phyloP scores from a whole-genome alignment of 805 yeast genomes.

The Metschnikowia proteae region DNA sequence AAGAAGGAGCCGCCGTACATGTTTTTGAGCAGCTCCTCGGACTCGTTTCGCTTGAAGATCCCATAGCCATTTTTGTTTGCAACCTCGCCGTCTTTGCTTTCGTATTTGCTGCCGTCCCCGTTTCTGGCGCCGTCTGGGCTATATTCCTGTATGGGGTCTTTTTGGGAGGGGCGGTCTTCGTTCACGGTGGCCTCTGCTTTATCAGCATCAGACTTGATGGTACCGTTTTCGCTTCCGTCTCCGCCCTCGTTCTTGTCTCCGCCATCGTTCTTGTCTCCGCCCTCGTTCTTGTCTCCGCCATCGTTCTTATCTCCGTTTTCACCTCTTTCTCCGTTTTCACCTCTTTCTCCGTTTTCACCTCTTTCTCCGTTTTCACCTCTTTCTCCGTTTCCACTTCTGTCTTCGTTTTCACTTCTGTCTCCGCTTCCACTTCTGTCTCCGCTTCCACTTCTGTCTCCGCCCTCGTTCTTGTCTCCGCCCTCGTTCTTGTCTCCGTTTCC shows the following conservation, averaged over 20 bases:
- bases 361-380: background rate
- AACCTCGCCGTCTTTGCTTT: too few species aligned
- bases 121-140: background rate
- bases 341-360: too few species aligned
- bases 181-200: too few species aligned
- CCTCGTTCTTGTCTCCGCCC: background rate
- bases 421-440: background rate
- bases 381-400: background rate
- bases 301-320: too few species aligned
- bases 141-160: background rate
- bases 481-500: background rate
- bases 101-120: background rate
- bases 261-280: too few species aligned
- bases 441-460: background rate
- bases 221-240: background rate
- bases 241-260: too few species aligned
- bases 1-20: conserved; percentile 42
- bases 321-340: too few species aligned
- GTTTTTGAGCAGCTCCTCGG: conserved; percentile 24
- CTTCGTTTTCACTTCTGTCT: background rate
- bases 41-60: conserved; percentile 26
- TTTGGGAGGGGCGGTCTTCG: too few species aligned
- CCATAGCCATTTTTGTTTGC: background rate
- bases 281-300: too few species aligned
- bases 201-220: too few species aligned